Evolutionary conservation across 208 protist genomes (phyloP).

Genomic region (Trypanosoma platydactyli): DNA sequence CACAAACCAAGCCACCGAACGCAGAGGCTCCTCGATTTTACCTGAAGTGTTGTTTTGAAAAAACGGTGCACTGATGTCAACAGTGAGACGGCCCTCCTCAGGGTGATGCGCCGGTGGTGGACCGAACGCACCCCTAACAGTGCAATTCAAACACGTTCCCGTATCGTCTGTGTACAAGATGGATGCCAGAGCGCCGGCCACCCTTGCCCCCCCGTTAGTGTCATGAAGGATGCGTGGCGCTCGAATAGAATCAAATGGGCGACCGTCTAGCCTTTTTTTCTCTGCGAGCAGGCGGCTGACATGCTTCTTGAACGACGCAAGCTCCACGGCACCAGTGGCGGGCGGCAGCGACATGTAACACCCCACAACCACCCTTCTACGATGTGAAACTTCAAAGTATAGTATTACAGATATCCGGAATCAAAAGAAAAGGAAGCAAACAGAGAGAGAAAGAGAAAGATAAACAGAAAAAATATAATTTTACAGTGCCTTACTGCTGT

Average conservation of each 20-base stretch:
- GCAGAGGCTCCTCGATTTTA: constrained; percentile 49
- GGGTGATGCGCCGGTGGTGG: constrained; percentile 53
- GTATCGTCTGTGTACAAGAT: constrained; percentile 76
- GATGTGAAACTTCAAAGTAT: too few relatives aligned
- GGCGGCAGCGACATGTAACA: constrained; percentile 71
- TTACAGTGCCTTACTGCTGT: too few relatives aligned
- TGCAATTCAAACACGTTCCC: constrained; percentile 58
- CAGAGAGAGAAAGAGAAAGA: constrained; percentile 6
- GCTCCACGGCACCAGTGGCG: constrained; percentile 76
- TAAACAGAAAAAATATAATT: constrained; percentile 16
- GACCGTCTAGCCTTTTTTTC: constrained; percentile 55
- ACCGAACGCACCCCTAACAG: constrained; percentile 73
- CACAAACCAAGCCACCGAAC: constrained; percentile 75
- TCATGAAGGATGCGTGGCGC: constrained; percentile 60
- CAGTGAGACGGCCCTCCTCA: constrained; percentile 63
- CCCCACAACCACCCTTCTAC: too few relatives aligned
- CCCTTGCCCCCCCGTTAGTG: neutral
- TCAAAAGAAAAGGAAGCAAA: neutral
- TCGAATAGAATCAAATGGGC: constrained; percentile 44
- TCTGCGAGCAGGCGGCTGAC: constrained; percentile 38
- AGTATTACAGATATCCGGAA: neutral
- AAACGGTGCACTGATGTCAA: constrained; percentile 73
- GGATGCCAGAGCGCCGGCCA: constrained; percentile 44
- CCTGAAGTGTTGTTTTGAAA: constrained; percentile 30
- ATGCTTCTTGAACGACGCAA: constrained; percentile 62